Base-by-base conservation (phyloP, 192 early-diverging fungal genomes). In the Linnemannia elongata region DNA sequence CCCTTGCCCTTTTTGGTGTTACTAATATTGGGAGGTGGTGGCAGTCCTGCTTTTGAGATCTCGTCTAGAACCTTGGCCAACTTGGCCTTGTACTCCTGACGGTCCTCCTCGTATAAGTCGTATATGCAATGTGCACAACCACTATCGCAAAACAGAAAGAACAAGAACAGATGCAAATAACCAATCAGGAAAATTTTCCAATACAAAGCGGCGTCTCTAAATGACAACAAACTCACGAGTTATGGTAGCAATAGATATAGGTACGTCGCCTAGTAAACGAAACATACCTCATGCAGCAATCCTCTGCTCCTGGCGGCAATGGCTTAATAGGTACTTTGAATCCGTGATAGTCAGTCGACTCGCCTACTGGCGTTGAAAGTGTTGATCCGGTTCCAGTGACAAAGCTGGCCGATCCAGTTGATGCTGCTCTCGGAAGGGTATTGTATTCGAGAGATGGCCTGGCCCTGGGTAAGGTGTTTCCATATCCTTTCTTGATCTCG, bases 241-340 rank as follows among this genome's bases (percentile, higher is more conserved):
- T 52, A 52, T 38, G 33, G 27, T 15, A 3, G 52, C 1, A 17
- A 38, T 9, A 57, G 22, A 74, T 33, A 49, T 9, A 73, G 7
- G 5, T 27, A 36, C 27, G 38, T 47, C 42, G 0, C 17, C n/a
- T 38, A 20, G 22, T 33, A 42, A 6, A 24, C 42, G 20, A 41
- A 36, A 71, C 77, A 12, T 78, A 87, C 85, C 85, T 87, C 85
- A 87, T 87, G 44, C 85, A 87, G 30, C 85, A 87, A 49, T 87
- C 85, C 35, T 87, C 85, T 9, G 85, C 70, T 17, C 85, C 85
- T 27, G 85, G 85, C 15, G 85, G 85, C 0, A 30, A 75, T 15
- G 85, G 85, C 52, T 87, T 87, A 49, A 74, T 35, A 7, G 85
- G 85, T 36, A 87, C 70, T 47, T 9, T 2, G 72, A 87, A 87